phyloP scores from a whole-genome alignment of 352 stramenopile genomes.

The Globisporangium acanthophoron region DNA sequence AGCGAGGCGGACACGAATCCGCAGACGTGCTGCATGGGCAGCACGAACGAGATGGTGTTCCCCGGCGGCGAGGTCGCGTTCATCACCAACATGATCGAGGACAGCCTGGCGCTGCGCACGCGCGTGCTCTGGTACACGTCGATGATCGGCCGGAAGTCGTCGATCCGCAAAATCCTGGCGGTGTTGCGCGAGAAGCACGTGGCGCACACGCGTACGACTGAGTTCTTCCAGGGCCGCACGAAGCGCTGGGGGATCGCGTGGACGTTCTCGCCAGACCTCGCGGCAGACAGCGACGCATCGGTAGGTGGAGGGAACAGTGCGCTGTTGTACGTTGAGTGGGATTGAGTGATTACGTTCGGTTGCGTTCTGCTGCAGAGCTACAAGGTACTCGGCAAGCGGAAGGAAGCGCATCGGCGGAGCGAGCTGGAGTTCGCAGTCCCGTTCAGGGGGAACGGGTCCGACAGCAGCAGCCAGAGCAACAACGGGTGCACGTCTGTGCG shows the following conservation, averaged over 20 bases:
- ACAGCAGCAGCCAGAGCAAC: constrained; percentile 6
- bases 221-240: constrained; percentile 93
- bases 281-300: constrained; percentile 8
- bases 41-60: constrained; percentile 77
- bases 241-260: constrained; percentile 93
- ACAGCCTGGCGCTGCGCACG: constrained; percentile 79
- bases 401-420: constrained; percentile 61
- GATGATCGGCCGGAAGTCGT: constrained; percentile 92
- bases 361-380: constrained; percentile 15
- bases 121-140: constrained; percentile 92
- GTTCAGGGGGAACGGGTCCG: not conserved
- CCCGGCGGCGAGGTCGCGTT: constrained; percentile 93
- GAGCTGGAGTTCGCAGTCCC: constrained; percentile 49
- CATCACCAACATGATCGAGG: constrained; percentile 89
- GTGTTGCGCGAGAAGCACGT: constrained; percentile 65
- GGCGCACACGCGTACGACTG: constrained; percentile 81
- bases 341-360: too few relatives aligned
- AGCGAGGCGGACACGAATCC: constrained; percentile 76
- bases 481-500: constrained; percentile 35
- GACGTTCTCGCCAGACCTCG: constrained; percentile 64
- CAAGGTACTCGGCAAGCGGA: constrained; percentile 82
- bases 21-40: constrained; percentile 65
- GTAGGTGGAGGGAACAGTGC: not conserved
- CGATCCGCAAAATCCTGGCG: constrained; percentile 84
- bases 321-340: too few relatives aligned